Base-by-base conservation (phyloP, 768 basidiomycete genomes). In the Psilocybe cubensis region DNA sequence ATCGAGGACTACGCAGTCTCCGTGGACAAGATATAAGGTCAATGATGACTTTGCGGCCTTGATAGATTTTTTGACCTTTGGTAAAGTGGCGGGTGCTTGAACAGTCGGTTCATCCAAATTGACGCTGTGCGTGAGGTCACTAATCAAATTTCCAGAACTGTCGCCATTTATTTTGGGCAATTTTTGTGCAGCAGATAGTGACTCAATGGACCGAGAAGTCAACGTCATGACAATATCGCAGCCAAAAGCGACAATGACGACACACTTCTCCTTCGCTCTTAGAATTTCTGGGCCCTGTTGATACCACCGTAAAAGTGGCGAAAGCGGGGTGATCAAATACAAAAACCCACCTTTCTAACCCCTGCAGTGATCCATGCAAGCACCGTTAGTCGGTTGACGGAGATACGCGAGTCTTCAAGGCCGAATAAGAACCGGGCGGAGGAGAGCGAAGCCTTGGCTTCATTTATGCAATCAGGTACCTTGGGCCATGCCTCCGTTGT, bases 321-420 rank as follows among this genome's bases (percentile, higher is more conserved):
- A 35, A 28, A 31, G 5, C 4, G 40, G 3, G 45, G 41, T 17
- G 38, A 23, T 4, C 17, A 35, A 8, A 57, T n/a, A n/a, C 31
- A 35, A 24, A 41, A 43, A 63, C 65, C 0, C 31, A 70, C 80
- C 71, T 67, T 76, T 63, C 56, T 76, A 9, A 63, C 66, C 29
- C 81, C 81, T 10, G 70, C 20, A 17, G 71, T 69, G 23, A 74
- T 70, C 81, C 82, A 84, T 4, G 76, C 81, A 27, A 74, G 57
- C 12, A 78, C 54, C 28, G 63, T 64, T 20, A 83, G 45, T 44
- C 64, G 63, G n/a, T 69, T 65, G 21, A 83, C 70, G 6, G 62
- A 59, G 46, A 76, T 60, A 35, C 64, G 50, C 1, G 56, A 43
- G 8, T 57, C 65, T 0, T 64, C 52, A 47, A 70, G 54, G 55